phyloP scores from a whole-genome alignment of 345 rosid species.

The Tarenaya hassleriana region DNA sequence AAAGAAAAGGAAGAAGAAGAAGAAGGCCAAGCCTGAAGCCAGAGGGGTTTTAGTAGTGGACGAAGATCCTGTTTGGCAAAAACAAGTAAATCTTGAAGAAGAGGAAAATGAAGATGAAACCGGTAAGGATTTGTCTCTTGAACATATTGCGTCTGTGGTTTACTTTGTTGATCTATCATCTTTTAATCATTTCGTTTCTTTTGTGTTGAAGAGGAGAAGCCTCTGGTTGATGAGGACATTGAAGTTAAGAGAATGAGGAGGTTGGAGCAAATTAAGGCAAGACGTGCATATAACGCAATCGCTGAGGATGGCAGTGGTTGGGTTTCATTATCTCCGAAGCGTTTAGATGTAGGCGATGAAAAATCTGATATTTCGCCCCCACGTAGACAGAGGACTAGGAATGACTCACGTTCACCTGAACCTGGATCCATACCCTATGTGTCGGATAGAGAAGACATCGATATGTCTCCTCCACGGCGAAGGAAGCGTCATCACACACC shows the following conservation, averaged over 20 bases:
- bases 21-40: slow-evolving; percentile 35
- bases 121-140: slow-evolving; percentile 34
- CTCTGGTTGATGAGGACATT: slow-evolving; percentile 74
- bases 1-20: slow-evolving; percentile 61
- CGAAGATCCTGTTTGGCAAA: slow-evolving; percentile 92
- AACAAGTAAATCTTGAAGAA: slow-evolving; percentile 48
- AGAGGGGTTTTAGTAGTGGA: slow-evolving; percentile 70
- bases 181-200: slow-evolving; percentile 1
- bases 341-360: slow-evolving; percentile 1
- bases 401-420: slow-evolving; percentile 61
- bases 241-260: slow-evolving; percentile 84
- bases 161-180: no score
- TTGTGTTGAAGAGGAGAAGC: slow-evolving; percentile 66
- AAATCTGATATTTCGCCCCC: slow-evolving; percentile 64
- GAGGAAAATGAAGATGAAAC: slow-evolving; percentile 57
- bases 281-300: slow-evolving; percentile 49
- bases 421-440: slow-evolving; percentile 22
- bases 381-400: slow-evolving; percentile 36
- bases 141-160: slow-evolving; percentile 1
- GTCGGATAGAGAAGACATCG: slow-evolving; percentile 33
- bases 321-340: slow-evolving; percentile 54
- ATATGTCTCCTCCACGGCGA: slow-evolving; percentile 48
- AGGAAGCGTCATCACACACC: slow-evolving; percentile 35
- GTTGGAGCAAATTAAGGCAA: slow-evolving; percentile 59
- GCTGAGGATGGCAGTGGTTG: slow-evolving; percentile 98